Percentiles rank a stretch among this genome's conserved stretches.
Conservation (phyloP, 352 stramenopile genomes). For the Aphanomyces stellatus region DNA sequence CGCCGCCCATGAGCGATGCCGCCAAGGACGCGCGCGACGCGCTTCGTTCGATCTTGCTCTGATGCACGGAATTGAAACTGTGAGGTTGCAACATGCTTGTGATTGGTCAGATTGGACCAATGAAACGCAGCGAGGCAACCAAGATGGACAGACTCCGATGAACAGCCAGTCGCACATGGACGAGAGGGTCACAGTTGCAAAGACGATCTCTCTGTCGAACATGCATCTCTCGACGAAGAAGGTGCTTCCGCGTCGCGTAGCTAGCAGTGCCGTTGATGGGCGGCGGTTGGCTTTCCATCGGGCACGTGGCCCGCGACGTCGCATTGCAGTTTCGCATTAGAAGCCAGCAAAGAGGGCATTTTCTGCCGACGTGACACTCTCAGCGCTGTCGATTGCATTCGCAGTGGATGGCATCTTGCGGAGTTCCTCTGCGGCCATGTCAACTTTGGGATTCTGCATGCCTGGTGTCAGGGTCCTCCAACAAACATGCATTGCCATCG, state of each 20-base stretch:
- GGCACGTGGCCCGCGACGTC: no score
- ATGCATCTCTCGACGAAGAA: no score
- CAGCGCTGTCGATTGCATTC: slow-evolving; percentile 13
- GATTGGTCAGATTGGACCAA: no score
- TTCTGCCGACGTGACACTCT: slow-evolving; percentile 17
- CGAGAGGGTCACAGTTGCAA: no score
- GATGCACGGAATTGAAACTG: background rate
- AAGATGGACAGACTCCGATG: background rate
- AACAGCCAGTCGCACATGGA: no score
- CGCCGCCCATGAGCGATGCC: slow-evolving; percentile 36
- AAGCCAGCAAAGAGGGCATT: slow-evolving; percentile 18
- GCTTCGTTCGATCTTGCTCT: slow-evolving; percentile 20
- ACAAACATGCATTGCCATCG: no score
- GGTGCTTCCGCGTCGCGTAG: no score
- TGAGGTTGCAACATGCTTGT: background rate
- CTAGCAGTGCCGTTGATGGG: no score
- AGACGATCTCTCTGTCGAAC: no score
- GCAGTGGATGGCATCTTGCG: background rate
- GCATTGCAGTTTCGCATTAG: background rate
- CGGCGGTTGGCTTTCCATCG: no score
- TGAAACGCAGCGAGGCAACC: background rate
- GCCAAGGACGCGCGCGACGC: slow-evolving; percentile 32
- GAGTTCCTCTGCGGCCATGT: background rate
- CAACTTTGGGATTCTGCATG: no score
- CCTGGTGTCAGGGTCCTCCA: no score